phyloP scores from a whole-genome alignment of 208 protist species.

The Lotmaria passim region DNA sequence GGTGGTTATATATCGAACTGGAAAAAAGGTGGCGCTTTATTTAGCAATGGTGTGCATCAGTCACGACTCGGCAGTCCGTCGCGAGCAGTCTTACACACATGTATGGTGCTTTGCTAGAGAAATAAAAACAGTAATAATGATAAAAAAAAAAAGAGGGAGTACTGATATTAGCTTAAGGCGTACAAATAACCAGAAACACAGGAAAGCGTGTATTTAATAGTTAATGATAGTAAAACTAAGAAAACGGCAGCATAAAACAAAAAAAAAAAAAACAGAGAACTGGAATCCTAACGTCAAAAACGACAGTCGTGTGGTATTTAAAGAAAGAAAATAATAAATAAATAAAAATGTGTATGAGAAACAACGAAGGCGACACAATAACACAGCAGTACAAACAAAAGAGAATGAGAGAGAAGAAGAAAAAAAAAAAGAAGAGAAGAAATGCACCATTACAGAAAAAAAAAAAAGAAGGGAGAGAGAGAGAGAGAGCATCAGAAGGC shows the following conservation, averaged over 20 bases:
- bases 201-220: not conserved
- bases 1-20: not conserved
- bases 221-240: not conserved
- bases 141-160: not conserved
- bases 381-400: too few species aligned
- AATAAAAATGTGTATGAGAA: too few species aligned
- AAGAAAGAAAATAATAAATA: too few species aligned
- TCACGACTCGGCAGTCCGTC: slow-evolving; percentile 23
- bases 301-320: too few species aligned
- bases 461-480: slow-evolving; percentile 19
- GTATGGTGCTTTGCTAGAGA: slow-evolving; percentile 3
- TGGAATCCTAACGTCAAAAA: too few species aligned
- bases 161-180: not conserved
- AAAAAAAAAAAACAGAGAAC: not conserved
- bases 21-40: not conserved
- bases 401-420: too few species aligned
- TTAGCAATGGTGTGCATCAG: not conserved
- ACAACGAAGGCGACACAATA: too few species aligned
- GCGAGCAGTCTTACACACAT: slow-evolving; percentile 22
- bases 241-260: not conserved
- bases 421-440: not conserved
- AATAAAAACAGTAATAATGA: not conserved
- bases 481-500: too few species aligned
- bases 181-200: not conserved
- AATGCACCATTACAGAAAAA: slow-evolving; percentile 3